Base-by-base conservation (phyloP, 805 yeast genomes). In the Nakazawaea siamensis region DNA sequence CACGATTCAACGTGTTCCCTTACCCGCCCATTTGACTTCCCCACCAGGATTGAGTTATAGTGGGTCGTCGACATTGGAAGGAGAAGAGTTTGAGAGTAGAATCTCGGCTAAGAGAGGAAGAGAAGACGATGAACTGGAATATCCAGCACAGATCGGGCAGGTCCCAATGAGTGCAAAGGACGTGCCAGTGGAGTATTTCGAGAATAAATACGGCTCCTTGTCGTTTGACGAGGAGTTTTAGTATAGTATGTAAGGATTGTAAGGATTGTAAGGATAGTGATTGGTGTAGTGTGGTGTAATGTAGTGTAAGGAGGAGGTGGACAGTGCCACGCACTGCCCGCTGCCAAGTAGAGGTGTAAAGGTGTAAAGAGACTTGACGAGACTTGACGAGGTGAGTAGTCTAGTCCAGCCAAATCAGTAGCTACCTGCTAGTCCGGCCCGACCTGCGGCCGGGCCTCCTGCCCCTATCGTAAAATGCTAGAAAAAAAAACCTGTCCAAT, bases 171-270 rank as follows among this genome's bases (percentile, higher is more conserved):
- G 43, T 29, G 43, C 43, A 9, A 36, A 35, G 24, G 39, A 37
- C 24, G 39, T 28, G 13, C 38, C 39, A 24, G 15, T 44, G 13
- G 39, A 37, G 18, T 52, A 52, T 30, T 64, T 53, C 40, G 46
- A 53, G 28, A 43, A 45, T n/a, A 54, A 52, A 32, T 66, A 69
- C 42, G 76, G 76, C 12, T 57, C 60, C 10, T 52, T 72, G 27
- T 52, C 51, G 29, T 68, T 71, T 41, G 50, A 66, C 42, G 77
- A 70, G 41, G 73, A 70, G 25, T 71, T 72, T 43, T 71, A 49
- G n/a, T n/a, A n/a, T n/a, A n/a, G n/a, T n/a, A n/a, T n/a, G n/a
- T n/a, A n/a, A n/a, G n/a, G n/a, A n/a, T n/a, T n/a, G n/a, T n/a
- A n/a, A n/a, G n/a, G n/a, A n/a, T n/a, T n/a, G n/a, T n/a, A n/a